Percentiles rank a stretch among this genome's conserved stretches.
Evolutionary conservation across 108 stramenopile species (phyloP).

Genomic region (Nitzschia sp.): DNA sequence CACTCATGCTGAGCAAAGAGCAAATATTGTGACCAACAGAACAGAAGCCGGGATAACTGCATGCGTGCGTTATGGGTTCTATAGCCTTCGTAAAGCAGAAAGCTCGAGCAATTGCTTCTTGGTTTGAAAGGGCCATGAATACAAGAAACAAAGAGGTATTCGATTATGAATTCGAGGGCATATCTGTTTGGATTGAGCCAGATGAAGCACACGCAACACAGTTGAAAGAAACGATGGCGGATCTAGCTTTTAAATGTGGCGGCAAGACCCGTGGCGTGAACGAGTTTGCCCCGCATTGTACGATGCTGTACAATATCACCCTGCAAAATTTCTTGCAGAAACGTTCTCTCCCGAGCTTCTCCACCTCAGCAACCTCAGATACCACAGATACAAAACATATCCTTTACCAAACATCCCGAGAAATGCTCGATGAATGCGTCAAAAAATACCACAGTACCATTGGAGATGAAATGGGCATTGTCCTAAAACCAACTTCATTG

Average conservation of each 20-base stretch:
- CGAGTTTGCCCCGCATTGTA: neutral
- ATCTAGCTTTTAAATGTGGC: neutral
- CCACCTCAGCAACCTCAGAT: too few relatives aligned
- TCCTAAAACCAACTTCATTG: neutral
- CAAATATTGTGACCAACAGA: too few relatives aligned
- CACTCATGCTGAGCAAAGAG: too few relatives aligned
- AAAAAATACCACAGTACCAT: neutral
- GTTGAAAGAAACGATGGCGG: neutral
- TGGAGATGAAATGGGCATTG: neutral
- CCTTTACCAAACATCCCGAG: neutral
- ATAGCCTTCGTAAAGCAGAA: neutral
- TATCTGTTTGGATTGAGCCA: neutral
- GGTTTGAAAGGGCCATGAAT: neutral
- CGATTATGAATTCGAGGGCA: neutral
- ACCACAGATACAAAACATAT: neutral
- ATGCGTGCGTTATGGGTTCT: neutral
- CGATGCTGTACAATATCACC: slow-evolving; percentile 3
- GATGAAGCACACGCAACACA: neutral
- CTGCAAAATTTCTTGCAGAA: neutral
- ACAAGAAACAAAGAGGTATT: neutral
- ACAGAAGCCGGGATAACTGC: too few relatives aligned
- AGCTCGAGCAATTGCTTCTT: neutral
- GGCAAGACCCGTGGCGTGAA: neutral
- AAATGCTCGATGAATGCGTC: neutral
- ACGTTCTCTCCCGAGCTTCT: neutral